Evolutionary conservation across 805 yeast species (phyloP).

Genomic region (Komagataella pastoris): DNA sequence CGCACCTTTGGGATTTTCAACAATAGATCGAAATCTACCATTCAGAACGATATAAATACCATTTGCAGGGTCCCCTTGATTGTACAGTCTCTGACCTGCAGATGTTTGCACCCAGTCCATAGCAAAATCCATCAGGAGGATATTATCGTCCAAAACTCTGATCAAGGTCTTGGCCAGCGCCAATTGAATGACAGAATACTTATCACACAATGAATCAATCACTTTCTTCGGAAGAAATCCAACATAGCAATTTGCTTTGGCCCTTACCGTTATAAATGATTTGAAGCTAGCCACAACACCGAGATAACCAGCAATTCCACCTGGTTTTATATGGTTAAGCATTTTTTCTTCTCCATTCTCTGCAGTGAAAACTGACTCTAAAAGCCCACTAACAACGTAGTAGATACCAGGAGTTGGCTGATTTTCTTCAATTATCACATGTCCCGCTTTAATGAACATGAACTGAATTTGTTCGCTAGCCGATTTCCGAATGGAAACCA

Average conservation of each 20-base stretch:
- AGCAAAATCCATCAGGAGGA: conserved; percentile 76
- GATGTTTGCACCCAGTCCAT: conserved; percentile 87
- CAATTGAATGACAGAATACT: conserved; percentile 61
- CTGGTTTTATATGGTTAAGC: conserved; percentile 50
- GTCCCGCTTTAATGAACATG: conserved; percentile 34
- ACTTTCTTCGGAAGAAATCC: conserved; percentile 58
- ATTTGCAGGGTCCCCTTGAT: conserved; percentile 78
- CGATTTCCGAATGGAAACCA: conserved; percentile 37
- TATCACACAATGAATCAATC: conserved; percentile 57
- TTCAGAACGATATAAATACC: conserved; percentile 83
- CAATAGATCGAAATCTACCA: conserved; percentile 69
- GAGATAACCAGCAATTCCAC: conserved; percentile 81
- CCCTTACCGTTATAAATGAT: conserved; percentile 60
- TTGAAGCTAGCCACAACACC: conserved; percentile 70
- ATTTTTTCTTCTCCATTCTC: conserved; percentile 19
- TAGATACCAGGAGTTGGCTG: conserved; percentile 61
- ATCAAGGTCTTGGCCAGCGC: conserved; percentile 67
- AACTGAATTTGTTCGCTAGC: conserved; percentile 50
- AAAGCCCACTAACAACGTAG: conserved; percentile 66
- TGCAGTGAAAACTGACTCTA: conserved; percentile 47
- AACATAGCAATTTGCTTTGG: conserved; percentile 48
- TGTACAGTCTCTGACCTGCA: conserved; percentile 73
- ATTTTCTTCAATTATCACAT: conserved; percentile 48
- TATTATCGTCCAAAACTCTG: conserved; percentile 48
- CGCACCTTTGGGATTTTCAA: conserved; percentile 8